phyloP scores from a whole-genome alignment of 2,329 filamentous ascomycete genomes.

The Microdochium trichocladiopsis region DNA sequence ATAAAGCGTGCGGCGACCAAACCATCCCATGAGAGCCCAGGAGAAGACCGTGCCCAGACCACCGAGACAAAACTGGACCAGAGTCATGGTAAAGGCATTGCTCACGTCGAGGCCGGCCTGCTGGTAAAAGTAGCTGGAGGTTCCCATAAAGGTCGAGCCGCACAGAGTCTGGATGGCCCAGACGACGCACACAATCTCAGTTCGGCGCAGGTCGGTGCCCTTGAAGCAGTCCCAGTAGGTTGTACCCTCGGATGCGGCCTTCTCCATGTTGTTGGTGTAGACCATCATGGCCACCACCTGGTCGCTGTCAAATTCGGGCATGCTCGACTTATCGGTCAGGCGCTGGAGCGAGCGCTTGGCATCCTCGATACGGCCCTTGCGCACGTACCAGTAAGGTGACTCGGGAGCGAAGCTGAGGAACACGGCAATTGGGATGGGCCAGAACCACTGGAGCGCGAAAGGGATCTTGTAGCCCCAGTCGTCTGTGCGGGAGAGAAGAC shows the following conservation, averaged over 20 bases:
- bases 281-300: conserved; percentile 28
- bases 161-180: conserved; percentile 13
- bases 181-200: conserved; percentile 18
- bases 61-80: conserved; percentile 24
- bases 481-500: conserved; percentile 17
- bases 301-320: conserved; percentile 17
- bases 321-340: conserved; percentile 11
- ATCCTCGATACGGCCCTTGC: conserved; percentile 18
- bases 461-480: conserved; percentile 29
- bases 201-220: conserved; percentile 23
- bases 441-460: conserved; percentile 32
- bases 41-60: conserved; percentile 27
- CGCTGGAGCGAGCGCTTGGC: conserved; percentile 19
- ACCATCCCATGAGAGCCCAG: conserved; percentile 21
- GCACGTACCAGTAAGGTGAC: conserved; percentile 16
- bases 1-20: conserved; percentile 27
- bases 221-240: conserved; percentile 30
- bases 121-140: conserved; percentile 21
- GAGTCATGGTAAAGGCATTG: conserved; percentile 12
- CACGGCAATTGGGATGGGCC: conserved; percentile 24
- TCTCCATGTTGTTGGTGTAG: conserved; percentile 28
- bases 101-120: conserved; percentile 14
- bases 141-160: conserved; percentile 13
- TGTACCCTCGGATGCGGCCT: conserved; percentile 16
- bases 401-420: conserved; percentile 20